Conservation (phyloP, 129 eudicot genomes). For the Escallonia rubra region DNA sequence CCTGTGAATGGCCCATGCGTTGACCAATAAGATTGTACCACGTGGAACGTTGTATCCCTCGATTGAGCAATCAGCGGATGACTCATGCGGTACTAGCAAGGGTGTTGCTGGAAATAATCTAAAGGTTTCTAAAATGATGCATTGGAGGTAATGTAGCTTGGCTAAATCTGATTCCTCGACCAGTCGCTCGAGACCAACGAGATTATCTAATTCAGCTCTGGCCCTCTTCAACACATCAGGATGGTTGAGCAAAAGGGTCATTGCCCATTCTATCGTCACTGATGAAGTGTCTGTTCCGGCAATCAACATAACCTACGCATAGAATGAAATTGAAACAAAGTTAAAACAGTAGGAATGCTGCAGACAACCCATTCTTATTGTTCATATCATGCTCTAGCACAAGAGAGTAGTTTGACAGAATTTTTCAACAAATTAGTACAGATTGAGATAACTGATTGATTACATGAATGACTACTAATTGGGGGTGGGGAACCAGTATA, state of each 20-base stretch:
- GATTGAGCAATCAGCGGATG: conserved; percentile 20
- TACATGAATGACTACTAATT: too few relatives aligned
- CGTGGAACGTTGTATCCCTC: conserved; percentile 26
- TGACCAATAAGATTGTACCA: conserved; percentile 24
- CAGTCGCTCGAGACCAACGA: conserved; percentile 15
- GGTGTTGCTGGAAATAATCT: conserved; percentile 29
- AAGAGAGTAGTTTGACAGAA: too few relatives aligned
- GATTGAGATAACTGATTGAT: too few relatives aligned
- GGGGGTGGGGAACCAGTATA: too few relatives aligned
- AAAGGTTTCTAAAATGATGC: conserved; percentile 24
- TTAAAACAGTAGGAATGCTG: not conserved
- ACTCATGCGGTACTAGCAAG: conserved; percentile 23
- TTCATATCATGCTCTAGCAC: too few relatives aligned
- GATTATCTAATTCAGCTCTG: conserved; percentile 17
- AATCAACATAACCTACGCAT: conserved; percentile 16
- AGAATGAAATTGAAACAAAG: not conserved
- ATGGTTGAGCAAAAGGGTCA: conserved; percentile 28
- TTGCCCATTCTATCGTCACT: conserved; percentile 35
- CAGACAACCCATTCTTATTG: too few relatives aligned
- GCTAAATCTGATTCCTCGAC: conserved; percentile 25
- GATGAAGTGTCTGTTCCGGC: conserved; percentile 29
- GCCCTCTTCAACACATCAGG: conserved; percentile 21
- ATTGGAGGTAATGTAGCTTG: conserved; percentile 18
- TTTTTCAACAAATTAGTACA: too few relatives aligned
- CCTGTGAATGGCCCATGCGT: conserved; percentile 33